Evolutionary conservation across 2,329 filamentous ascomycete species (phyloP), one percentile per base, ranked within the genome.

Genomic region (Pseudogymnoascus sp.): DNA sequence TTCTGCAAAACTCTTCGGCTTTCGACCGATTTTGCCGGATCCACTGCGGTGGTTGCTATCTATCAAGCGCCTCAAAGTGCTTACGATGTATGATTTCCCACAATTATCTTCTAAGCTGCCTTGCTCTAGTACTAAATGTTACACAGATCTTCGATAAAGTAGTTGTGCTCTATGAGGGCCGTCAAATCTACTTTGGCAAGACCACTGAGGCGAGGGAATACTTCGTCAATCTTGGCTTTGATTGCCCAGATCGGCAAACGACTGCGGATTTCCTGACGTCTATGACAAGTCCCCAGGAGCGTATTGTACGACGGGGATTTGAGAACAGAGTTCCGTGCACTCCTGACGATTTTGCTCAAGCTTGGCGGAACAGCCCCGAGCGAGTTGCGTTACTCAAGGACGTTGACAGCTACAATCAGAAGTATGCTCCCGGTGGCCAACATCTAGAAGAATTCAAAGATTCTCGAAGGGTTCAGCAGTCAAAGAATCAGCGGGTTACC

Each of bases 11-110:
- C 82, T 14, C 73, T 91, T 30, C 78, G 87, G 11, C 78, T 84
- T 28, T 76, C 85, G 0, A 84, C 86, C 1, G 84, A 89, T 63
- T 80, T 89, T 65, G 79, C 81, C 0, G 75, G 81, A 15, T 80
- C 81, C 1, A 82, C 86, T 0, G 84, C 84, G 1, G 76, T 82
- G 0, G 83, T 91, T 3, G 85, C 88, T 7, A 81, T 91, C 6
- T 90, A 90, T 64, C 88, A 91, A 68, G 86, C 87, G 3, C 82
- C 82, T n/a, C 84, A 88, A 68, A 75, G 81, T 58, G 85, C 85
- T 37, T 88, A 88, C 69, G 84, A 89, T 62, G 64, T 65, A 25
- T 39, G 57, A 41, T 20, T 6, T 20, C 37, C 37, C n/a, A 38
- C n/a, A 8, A 11, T 3, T 39, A 39, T 39, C 11, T 39, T 20